These are phyloP conservation scores for Vickermania spadyakhi DNA, from an alignment of 208 protist genomes.

Conservation along the genomic window DNA sequence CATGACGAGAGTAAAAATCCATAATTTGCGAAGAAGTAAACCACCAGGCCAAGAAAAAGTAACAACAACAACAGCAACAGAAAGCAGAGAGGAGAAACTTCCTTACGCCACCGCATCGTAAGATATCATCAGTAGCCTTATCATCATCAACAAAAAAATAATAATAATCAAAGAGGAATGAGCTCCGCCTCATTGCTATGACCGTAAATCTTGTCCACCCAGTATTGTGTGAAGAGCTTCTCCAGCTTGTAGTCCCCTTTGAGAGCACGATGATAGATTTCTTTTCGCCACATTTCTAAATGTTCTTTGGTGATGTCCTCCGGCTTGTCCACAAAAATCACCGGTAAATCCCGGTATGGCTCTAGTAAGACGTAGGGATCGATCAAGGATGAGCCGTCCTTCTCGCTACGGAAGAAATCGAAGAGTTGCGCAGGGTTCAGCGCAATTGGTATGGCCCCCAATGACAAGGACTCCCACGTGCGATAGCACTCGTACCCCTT, in stretches of 20 bases:
- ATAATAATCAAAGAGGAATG: no score
- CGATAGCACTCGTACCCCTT: not conserved
- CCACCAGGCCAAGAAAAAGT: no score
- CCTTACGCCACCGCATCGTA: no score
- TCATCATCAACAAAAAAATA: no score
- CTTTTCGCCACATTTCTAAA: not conserved
- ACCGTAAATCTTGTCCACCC: not conserved
- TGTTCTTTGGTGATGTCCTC: not conserved
- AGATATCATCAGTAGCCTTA: no score
- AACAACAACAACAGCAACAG: no score
- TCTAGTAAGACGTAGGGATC: not conserved
- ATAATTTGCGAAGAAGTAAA: no score
- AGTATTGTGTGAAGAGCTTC: not conserved
- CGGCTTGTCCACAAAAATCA: not conserved
- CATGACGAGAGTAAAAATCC: no score
- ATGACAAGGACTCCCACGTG: not conserved
- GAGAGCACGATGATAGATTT: not conserved
- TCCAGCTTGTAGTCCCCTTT: not conserved
- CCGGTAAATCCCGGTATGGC: not conserved
- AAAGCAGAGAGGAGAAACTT: no score
- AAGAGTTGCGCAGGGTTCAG: not conserved
- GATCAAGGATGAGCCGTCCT: not conserved
- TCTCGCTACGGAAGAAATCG: no score
- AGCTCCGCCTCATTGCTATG: not conserved
- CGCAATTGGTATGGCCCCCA: not conserved